Evolutionary conservation across 73 alveolate genomes (phyloP), one percentile per base, ranked within the genome.

Genomic region (Paramecium primaurelia): DNA sequence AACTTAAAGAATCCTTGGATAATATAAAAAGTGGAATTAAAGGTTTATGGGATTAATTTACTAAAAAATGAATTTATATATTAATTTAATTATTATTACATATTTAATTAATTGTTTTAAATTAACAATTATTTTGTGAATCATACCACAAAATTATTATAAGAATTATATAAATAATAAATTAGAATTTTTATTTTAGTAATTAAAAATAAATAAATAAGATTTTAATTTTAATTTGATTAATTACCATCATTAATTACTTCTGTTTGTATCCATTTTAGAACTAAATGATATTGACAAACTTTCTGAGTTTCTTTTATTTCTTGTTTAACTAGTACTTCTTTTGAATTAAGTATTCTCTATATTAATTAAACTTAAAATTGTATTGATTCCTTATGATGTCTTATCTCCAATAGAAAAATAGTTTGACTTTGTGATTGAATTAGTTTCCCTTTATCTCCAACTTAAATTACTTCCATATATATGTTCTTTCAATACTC

Each of bases 401-500:
- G 58, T 47, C 16, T 47, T 80, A 10, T 80, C 91, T 25, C 58
- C 30, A 38, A 40, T 73, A 5, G 87, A 73, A 38, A 73, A 73
- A 73, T 73, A 73, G 32, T 73, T 73, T 14, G 87, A 73, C 36
- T 80, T 80, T 8, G 47, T 32, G 8, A 47, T 42, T 44, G 91
- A 80, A 47, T 80, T 44, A 20, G 91, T 25, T 34, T 80, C 91
- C 28, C 73, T 80, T 36, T 80, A 80, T 80, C 91, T 80, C 91
- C 91, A 80, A 80, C 91, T 80, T 49, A 80, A 45, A 80, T 80
- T 80, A 80, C 77, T 44, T 22, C 91, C 91, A 80, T 80, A 80
- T 80, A 80, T 44, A 80, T 80, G 91, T 49, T 80, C 91, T 80
- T 47, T 80, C 6, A 80, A 64, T 0, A 80, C 91, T 45, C 91